A percentile compares a stretch with the other conserved stretches of the same genome.
phyloP scores from a whole-genome alignment of 1,284 basidiomycete genomes.

The Trametes polyzona region DNA sequence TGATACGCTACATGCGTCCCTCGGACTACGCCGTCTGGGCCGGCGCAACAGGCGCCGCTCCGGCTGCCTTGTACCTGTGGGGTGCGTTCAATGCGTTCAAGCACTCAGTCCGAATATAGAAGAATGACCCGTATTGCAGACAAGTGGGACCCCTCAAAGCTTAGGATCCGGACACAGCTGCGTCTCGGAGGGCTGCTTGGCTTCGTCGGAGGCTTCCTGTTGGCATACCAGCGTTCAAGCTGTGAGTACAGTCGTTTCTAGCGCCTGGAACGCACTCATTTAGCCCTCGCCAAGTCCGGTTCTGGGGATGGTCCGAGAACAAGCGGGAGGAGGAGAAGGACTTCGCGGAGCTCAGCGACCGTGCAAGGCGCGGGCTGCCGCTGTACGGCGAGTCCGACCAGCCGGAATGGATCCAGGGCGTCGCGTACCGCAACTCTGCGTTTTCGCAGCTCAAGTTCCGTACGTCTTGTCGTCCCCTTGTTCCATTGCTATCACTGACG shows the following conservation, averaged over 20 bases:
- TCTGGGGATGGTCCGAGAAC: conserved; percentile 98
- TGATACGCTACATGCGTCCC: conserved; percentile 87
- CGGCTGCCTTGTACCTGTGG: conserved; percentile 75
- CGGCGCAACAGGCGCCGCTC: conserved; percentile 79
- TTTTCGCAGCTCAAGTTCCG: conserved; percentile 92
- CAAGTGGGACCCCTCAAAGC: conserved; percentile 48
- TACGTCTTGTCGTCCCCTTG: conserved; percentile 48
- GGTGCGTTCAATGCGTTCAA: conserved; percentile 50
- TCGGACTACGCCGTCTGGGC: conserved; percentile 91
- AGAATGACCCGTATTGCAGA: conserved; percentile 37
- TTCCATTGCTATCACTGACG: conserved; percentile 6
- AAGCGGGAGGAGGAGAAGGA: conserved; percentile 80
- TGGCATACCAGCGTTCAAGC: conserved; percentile 91
- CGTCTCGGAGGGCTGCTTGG: conserved; percentile 61
- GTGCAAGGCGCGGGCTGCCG: conserved; percentile 75
- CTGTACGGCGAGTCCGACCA: conserved; percentile 86
- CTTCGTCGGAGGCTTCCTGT: conserved; percentile 87
- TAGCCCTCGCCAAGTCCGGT: conserved; percentile 68
- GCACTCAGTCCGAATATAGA: not conserved
- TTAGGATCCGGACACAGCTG: conserved; percentile 45
- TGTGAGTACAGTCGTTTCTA: conserved; percentile 52
- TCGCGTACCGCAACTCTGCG: conserved; percentile 90
- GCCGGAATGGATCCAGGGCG: conserved; percentile 86
- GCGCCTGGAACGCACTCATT: conserved; percentile 8
- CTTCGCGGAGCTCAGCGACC: conserved; percentile 74